Base-by-base conservation (phyloP, 495 filamentous ascomycete species). In the Daldinia caldariorum region DNA sequence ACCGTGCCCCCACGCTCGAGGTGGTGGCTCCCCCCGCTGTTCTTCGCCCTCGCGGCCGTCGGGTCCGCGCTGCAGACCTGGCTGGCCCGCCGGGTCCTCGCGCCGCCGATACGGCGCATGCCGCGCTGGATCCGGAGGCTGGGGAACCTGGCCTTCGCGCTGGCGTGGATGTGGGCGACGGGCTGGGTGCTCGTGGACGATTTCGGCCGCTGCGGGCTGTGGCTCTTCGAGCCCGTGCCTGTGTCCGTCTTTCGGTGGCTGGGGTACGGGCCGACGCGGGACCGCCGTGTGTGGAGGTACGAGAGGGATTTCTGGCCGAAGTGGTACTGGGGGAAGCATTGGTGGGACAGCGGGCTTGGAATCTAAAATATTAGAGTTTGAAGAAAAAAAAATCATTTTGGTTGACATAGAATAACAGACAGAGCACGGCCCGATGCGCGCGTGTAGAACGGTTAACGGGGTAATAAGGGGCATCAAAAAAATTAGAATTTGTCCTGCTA, bases 151-250 rank as follows among this genome's bases (percentile, higher is more conserved):
- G 10, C 79, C 0, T 87, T 87, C 58, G 84, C 85, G 2, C 45
- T 84, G 6, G 64, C 54, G 3, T 94, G 90, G 90, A 77, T 91
- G 50, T 79, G 83, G 4, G 57, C 77, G n/a, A 89, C 90, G 0
- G 82, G 81, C 3, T 71, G 74, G 70, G 65, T 76, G 34, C 69
- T 88, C 1, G 76, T 89, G 8, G 87, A 92, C 77, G 91, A 94
- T 58, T 87, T 92, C 72, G 79, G 83, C 0, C 77, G 81, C 12
- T 84, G 84, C 0, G 89, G 87, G 0, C 39, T 92, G 7, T 93
- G 88, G 87, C 62, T 91, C 16, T 87, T 83, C 66, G 89, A 92
- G 77, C 90, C 90, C 0, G 77, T 93, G n/a, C 91, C 91, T 0
- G 18, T 91, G 0, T 92, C 89, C 70, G 73, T 79, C 3, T 50